Base-by-base conservation (phyloP, 495 filamentous ascomycete genomes). In the Penicillium tannophilum region DNA sequence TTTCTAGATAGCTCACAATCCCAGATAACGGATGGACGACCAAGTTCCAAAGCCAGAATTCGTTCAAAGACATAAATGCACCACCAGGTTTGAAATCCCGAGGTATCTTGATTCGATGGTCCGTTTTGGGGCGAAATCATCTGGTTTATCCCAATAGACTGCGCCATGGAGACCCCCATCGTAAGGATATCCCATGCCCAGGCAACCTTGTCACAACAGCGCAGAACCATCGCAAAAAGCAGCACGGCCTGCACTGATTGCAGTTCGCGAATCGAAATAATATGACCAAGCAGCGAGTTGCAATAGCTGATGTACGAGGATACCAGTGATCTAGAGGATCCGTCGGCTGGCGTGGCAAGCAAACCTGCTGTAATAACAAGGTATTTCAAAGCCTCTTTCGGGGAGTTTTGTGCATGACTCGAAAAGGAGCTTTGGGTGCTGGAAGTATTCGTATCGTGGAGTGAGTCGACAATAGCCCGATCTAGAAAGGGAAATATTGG, bases 111-210 rank as follows among this genome's bases (percentile, higher is more conserved):
- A 6, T 0, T 31, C 35, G 11, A 49, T 3, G 9, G 2, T 1
- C 30, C 46, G 1, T 9, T 3, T 30, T 9, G 42, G 51, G 26
- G 12, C n/a, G 17, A 23, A 6, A 7, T 28, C 30, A n/a, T 42
- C 11, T 57, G 50, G 16, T 58, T 62, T 1, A 62, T 39, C 1
- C 54, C 59, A 19, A 62, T 48, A 1, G 59, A 62, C 28, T 62
- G 59, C 8, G 59, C 59, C 49, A 62, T 54, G 5, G 59, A 62
- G 2, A 53, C 55, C 2, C 48, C 54, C 59, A 62, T 62, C 3
- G 54, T 35, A 17, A 62, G 54, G 11, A 61, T 46, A 31, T 61
- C 59, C 59, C 59, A 61, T 9, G 59, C 59, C 59, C 59, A 61
- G 2, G 53, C 35, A 30, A 56, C 33, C 20, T 46, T 61, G 20